Base-by-base conservation (phyloP, 805 yeast species). In the Kregervanrija pseudodelftensis region DNA sequence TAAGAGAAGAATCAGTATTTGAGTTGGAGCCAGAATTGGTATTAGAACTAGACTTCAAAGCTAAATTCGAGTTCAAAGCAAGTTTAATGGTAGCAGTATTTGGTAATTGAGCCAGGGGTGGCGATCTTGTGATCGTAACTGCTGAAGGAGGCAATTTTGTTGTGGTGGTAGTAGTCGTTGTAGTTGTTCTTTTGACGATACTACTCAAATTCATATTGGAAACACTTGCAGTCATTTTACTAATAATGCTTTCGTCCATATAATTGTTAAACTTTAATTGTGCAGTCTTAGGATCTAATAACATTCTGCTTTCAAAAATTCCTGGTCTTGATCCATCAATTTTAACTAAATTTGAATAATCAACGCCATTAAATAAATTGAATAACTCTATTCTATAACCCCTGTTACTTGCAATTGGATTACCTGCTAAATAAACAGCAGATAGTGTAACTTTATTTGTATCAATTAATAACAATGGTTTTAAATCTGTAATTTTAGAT, bases 251-350 rank as follows among this genome's bases (percentile, higher is more conserved):
- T 14, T 62, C 64, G 42, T 60, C 67, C 43, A 66, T 48, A 45
- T 63, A 74, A 44, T 66, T 69, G 46, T 70, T 70, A 43, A 74
- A 64, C 36, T 63, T 64, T 52, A 68, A 59, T 42, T 66, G 63
- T 1, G 80, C 74, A 17, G 66, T 64, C 49, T 73, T 77, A 2
- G 71, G 63, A 49, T 76, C 82, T 42, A 77, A 62, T 30, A 78
- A 59, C 52, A 77, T 56, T 31, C 82, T 73, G 15, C 76, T 68
- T 59, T 78, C 84, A 60, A 78, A 76, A 44, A 78, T 75, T 1
- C 83, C 82, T 0, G 84, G 83, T 43, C 73, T 59, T 3, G 82
- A 76, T 37, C 80, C 82, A 56, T 78, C 83, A 34, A 78, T 73
- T 51, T 73, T 74, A 47, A 78, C 55, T 8, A 55, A 55, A 49